Percentiles rank a stretch among this genome's conserved stretches.
Conservation (phyloP, 2,329 filamentous ascomycete genomes). For the Cryphonectria parasitica region DNA sequence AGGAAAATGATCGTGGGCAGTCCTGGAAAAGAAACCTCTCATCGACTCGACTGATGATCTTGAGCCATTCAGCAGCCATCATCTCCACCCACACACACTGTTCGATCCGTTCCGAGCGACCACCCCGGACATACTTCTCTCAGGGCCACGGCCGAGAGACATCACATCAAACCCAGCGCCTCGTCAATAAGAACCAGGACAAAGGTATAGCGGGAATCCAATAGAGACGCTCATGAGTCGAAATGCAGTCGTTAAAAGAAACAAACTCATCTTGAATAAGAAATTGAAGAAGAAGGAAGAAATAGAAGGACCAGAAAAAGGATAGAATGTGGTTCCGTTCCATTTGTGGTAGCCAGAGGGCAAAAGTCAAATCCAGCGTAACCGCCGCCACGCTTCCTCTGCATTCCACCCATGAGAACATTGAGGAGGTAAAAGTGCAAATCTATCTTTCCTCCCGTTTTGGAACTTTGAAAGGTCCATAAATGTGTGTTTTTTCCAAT, state of each 20-base stretch:
- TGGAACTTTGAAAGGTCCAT: not conserved
- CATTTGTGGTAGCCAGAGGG: not conserved
- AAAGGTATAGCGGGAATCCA: not conserved
- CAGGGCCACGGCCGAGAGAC: too few relatives aligned
- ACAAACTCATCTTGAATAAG: not conserved
- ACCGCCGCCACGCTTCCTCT: not conserved
- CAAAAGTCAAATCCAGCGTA: not conserved
- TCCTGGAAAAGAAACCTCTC: not conserved
- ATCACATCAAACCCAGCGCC: not conserved
- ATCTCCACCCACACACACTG: not conserved
- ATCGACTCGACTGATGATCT: not conserved
- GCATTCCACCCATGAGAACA: not conserved
- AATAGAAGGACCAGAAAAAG: not conserved
- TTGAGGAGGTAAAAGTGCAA: not conserved
- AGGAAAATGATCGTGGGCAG: not conserved
- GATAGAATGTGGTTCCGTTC: not conserved
- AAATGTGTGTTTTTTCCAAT: not conserved
- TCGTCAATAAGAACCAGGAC: not conserved
- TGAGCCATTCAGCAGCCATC: not conserved
- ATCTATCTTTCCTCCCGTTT: constrained; percentile 17
- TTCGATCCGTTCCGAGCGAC: not conserved
- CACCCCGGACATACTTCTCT: not conserved
- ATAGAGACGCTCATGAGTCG: not conserved
- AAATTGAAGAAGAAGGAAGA: not conserved
- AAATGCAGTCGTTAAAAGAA: not conserved